A percentile compares a stretch with the other conserved stretches of the same genome.
phyloP scores from a whole-genome alignment of 2,329 filamentous ascomycete species.

The Ceratocystis eucalypticola region DNA sequence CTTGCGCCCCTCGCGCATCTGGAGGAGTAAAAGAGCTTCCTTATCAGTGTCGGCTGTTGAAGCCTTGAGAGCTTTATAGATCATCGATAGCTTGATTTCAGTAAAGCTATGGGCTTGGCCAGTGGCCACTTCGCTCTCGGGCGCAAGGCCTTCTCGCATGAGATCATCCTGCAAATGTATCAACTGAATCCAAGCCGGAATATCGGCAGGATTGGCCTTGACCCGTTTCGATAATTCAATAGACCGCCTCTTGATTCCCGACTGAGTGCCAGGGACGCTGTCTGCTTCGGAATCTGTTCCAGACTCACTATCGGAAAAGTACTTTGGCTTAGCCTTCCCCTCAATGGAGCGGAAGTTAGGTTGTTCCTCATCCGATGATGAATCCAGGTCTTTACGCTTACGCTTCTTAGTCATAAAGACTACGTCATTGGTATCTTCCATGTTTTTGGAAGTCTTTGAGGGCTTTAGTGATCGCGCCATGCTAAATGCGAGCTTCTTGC shows the following conservation, averaged over 20 bases:
- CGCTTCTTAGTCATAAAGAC: constrained; percentile 18
- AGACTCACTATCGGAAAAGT: constrained; percentile 35
- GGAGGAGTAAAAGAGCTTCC: constrained; percentile 48
- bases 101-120: constrained; percentile 57
- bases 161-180: constrained; percentile 63
- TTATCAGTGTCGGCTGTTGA: constrained; percentile 34
- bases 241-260: constrained; percentile 36
- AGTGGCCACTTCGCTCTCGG: constrained; percentile 34
- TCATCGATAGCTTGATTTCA: constrained; percentile 67
- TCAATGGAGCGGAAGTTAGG: constrained; percentile 54
- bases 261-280: neutral
- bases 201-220: constrained; percentile 51
- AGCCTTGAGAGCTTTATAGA: constrained; percentile 59
- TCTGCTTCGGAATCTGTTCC: constrained; percentile 20
- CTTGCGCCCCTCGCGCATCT: constrained; percentile 61
- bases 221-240: constrained; percentile 50
- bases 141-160: constrained; percentile 36
- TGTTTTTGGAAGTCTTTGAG: neutral
- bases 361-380: constrained; percentile 32
- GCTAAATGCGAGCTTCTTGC: constrained; percentile 17
- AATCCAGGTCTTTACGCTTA: constrained; percentile 25
- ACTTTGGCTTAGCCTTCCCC: constrained; percentile 42
- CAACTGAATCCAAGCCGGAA: constrained; percentile 63
- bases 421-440: constrained; percentile 30
- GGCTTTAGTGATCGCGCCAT: constrained; percentile 10